Evolutionary conservation across 2,329 filamentous ascomycete genomes (phyloP), one percentile per base, ranked within the genome.

Genomic region (Pezicula carpinea): DNA sequence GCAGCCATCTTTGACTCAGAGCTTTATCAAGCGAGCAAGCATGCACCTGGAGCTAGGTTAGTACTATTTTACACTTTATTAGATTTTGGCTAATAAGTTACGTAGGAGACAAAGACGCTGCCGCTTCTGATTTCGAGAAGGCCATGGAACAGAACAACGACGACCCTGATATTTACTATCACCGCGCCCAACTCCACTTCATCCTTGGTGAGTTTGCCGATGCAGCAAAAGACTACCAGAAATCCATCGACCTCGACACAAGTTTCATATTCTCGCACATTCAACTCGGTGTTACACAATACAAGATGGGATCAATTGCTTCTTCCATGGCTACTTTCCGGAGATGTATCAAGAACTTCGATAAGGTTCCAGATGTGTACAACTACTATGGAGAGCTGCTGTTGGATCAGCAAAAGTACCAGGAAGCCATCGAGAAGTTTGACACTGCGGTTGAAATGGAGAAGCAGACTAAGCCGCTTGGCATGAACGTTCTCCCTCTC

Each of bases 221-320:
- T 58, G 93, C 93, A 4, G 91, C 93, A 50, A 96, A 95, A 74
- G 93, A 99, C 72, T 99, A 99, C 74, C 93, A 99, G 69, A 96
- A 95, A 73, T 97, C 93, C 3, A 99, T 99, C 62, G 93, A 99
- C 61, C 80, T 99, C 23, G 93, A 99, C 74, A 80, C 83, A 59
- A 84, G 89, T 58, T 99, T 99, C 70, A 99, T 99, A 73, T 99
- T 96, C 79, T 97, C 92, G 6, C 93, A 99, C 73, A 99, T 99
- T 63, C 93, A 99, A 71, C 87, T 99, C 36, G 93, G 93, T 67
- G 93, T 99, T 44, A 99, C 93, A 42, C 93, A 99, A 71, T 99
- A 99, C 77, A 99, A 99, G 83, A 95, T 97, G 87, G 93, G 93
- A 58, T 96, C 89, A 23, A 87, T 99, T 49, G 93, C 93, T 6